Percentiles rank a stretch among this genome's conserved stretches.
phyloP scores from a whole-genome alignment of 306 rosid species.

The Prosopis cineraria region DNA sequence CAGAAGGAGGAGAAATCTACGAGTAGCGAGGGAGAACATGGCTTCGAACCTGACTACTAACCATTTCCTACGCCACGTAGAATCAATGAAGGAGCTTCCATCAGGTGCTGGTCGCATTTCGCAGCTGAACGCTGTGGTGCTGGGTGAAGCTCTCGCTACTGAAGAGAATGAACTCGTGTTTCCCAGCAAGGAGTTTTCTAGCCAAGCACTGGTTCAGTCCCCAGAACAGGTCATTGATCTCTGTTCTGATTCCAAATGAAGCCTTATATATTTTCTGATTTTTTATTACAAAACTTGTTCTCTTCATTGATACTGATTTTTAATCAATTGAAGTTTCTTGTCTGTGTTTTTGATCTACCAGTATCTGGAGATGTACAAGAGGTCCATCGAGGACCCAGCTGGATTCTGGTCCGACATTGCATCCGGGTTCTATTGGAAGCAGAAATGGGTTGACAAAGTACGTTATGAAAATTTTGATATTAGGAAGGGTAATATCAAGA shows the following conservation, averaged over 20 bases:
- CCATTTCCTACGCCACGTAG: conserved; percentile 53
- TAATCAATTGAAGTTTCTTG: neutral
- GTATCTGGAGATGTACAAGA: conserved; percentile 82
- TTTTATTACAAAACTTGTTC: neutral
- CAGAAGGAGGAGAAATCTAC: neutral
- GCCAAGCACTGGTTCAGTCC: conserved; percentile 68
- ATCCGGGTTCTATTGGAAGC: conserved; percentile 75
- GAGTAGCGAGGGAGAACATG: conserved; percentile 32
- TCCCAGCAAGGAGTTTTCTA: conserved; percentile 61
- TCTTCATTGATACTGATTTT: neutral
- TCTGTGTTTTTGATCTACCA: conserved; percentile 33
- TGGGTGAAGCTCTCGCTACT: conserved; percentile 72
- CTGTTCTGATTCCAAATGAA: neutral
- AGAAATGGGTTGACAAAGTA: conserved; percentile 67
- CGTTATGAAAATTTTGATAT: conserved; percentile 77
- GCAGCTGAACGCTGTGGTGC: conserved; percentile 54
- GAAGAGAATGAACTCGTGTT: conserved; percentile 67
- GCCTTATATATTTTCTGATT: conserved; percentile 2
- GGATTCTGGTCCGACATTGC: conserved; percentile 97
- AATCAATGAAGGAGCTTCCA: conserved; percentile 54
- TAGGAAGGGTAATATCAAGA: conserved; percentile 68
- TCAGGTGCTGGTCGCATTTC: conserved; percentile 61
- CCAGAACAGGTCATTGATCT: conserved; percentile 57
- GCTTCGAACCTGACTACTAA: conserved; percentile 36
- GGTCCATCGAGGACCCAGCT: conserved; percentile 87